These are phyloP conservation scores for Isabelozyma heimii DNA, from an alignment of 805 yeast genomes.

Conservation along the genomic window DNA sequence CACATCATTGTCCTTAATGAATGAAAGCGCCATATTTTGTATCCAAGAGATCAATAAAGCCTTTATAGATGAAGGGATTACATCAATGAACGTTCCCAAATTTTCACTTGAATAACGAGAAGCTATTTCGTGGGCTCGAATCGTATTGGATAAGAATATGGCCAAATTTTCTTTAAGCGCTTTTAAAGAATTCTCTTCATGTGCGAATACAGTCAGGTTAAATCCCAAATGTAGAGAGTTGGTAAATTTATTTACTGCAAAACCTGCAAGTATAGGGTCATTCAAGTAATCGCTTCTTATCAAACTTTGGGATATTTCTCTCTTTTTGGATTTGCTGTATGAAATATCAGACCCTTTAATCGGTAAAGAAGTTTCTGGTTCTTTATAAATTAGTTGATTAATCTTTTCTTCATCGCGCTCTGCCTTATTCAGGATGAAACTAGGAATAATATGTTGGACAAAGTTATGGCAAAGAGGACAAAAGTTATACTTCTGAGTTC, in stretches of 20 bases:
- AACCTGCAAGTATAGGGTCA: background rate
- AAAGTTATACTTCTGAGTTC: constrained; percentile 21
- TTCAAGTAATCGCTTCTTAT: background rate
- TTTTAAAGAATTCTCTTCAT: background rate
- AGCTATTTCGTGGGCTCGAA: constrained; percentile 58
- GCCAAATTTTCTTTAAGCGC: background rate
- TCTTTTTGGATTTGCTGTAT: background rate
- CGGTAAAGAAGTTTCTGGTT: background rate
- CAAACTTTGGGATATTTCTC: background rate
- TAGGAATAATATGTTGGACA: constrained; percentile 46
- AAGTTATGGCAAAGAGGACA: constrained; percentile 53
- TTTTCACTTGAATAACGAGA: constrained; percentile 46
- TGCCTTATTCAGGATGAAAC: constrained; percentile 25
- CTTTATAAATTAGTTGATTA: background rate
- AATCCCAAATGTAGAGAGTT: background rate
- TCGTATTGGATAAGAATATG: constrained; percentile 20
- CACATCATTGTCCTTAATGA: constrained; percentile 6
- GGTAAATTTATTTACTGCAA: background rate
- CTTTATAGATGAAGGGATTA: constrained; percentile 25
- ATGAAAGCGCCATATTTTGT: constrained; percentile 19
- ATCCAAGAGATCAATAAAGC: constrained; percentile 40
- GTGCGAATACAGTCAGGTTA: background rate
- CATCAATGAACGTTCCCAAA: constrained; percentile 19
- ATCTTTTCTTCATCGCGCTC: constrained; percentile 10
- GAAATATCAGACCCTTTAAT: background rate